Evolutionary conservation across 2,329 filamentous ascomycete species (phyloP).

Genomic region (Arthrobotrys conoides): DNA sequence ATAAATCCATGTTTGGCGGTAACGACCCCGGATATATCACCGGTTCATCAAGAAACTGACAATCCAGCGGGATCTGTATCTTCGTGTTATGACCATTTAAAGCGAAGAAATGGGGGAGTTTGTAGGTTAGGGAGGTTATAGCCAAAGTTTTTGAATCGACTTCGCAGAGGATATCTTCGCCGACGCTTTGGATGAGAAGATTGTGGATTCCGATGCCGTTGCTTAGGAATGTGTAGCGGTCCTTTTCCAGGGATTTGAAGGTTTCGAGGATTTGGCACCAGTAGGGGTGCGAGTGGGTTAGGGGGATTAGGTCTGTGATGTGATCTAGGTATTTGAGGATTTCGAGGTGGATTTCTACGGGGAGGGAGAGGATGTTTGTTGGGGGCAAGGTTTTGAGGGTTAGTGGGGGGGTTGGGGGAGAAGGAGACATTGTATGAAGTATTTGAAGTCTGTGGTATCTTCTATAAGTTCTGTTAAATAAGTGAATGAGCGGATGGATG

Average conservation of each 20-base stretch:
- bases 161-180: not conserved
- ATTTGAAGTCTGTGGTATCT: too few relatives aligned
- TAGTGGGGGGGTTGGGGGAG: too few relatives aligned
- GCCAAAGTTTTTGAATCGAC: too few relatives aligned
- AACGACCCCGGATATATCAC: too few relatives aligned
- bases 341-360: not conserved
- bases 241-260: not conserved
- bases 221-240: not conserved
- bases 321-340: not conserved
- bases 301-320: not conserved
- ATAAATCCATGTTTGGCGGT: too few relatives aligned
- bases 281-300: not conserved
- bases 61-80: not conserved
- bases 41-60: too few relatives aligned
- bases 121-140: not conserved
- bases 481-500: too few relatives aligned
- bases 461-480: too few relatives aligned
- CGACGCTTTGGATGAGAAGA: not conserved
- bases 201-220: not conserved
- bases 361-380: not conserved
- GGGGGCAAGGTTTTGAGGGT: too few relatives aligned
- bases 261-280: not conserved
- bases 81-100: not conserved
- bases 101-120: too few relatives aligned
- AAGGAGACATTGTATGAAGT: too few relatives aligned